Evolutionary conservation across 192 early-diverging fungal species (phyloP), one percentile per base, ranked within the genome.

Genomic region (Coemansia sp.): DNA sequence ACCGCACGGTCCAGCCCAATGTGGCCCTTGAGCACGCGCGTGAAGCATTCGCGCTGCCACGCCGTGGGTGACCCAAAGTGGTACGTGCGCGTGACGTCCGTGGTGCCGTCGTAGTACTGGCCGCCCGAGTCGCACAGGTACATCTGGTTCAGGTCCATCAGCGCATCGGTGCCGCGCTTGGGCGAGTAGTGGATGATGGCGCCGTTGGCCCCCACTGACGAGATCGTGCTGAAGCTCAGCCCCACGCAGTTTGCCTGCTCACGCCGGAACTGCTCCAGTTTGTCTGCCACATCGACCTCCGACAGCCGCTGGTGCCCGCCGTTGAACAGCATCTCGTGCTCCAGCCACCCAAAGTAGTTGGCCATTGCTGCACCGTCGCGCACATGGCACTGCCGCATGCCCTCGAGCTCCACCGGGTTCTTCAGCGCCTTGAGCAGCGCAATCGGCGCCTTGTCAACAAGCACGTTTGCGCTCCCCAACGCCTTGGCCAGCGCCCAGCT

Each of bases 141-240:
- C 69, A 97, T 86, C 58, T 88, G 70, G 56, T 84, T 83, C 13
- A 83, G 67, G 57, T 88, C 83, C 64, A 99, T 88, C 20, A 83
- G 70, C 15, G 88, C 88, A 57, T 93, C 93, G 11, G 82, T 83
- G 23, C 85, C 91, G 65, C 84, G 87, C 64, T 91, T 85, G 29
- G 97, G 95, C 74, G 87, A 89, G 84, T 99, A 99, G 74, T 99
- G 97, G 68, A 99, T 97, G 72, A 99, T 94, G 34, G 94, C 90
- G 6, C 94, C 97, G 64, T 96, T 99, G n/a, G 97, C 73, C 3
- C 97, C 97, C 9, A 93, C 93, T 15, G 91, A 88, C 7, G 94
- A 97, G 62, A 99, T 99, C 22, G 97, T 99, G 65, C 89, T 91
- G 65, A 99, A 99, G 57, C 91, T 93, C 48, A 96, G 88, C 2